Evolutionary conservation across 1,139 yeast species (phyloP), one percentile per base, ranked within the genome.

Genomic region (Kodamaea anthophila): DNA sequence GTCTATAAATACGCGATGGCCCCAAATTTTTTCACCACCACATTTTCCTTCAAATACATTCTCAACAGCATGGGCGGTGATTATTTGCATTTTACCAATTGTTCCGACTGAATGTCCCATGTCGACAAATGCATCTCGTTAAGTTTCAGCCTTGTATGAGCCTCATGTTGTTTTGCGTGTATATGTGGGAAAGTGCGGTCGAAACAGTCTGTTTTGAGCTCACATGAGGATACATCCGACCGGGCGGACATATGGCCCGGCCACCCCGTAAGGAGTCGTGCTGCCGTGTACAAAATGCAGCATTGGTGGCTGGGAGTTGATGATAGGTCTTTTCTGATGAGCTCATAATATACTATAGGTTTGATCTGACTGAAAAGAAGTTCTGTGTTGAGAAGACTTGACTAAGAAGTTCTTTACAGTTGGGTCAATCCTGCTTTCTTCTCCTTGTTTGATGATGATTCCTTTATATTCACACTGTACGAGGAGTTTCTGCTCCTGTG

Each of bases 101-200:
- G 85, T 77, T 77, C 84, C 85, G 68, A 77, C 85, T 74, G 85
- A 77, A 76, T 72, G 49, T 45, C 55, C 68, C 65, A 65, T 74
- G 84, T 76, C 70, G 84, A 77, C 84, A 77, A 74, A 60, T 53
- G 79, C 80, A 71, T 60, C 55, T 77, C 83, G 83, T 77, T 77
- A 77, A 77, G 85, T 77, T 77, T 77, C 84, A 77, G 84, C 84
- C 84, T 77, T 77, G 84, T 77, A 77, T 77, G 85, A 77, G 84
- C 79, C 54, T 34, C 27, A 28, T 18, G 23, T 28, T 24, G 29
- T 34, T 16, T 25, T 23, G 30, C 22, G 18, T 33, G 36, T 32
- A 27, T 34, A 28, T 32, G 37, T 29, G 27, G 23, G 30, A 28
- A 34, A 13, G 37, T 31, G 34, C 19, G 26, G 14, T 3, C 7